Percentiles rank a stretch among this genome's conserved stretches.
phyloP scores from a whole-genome alignment of 2,329 filamentous ascomycete genomes.

The Diaporthe vexans region DNA sequence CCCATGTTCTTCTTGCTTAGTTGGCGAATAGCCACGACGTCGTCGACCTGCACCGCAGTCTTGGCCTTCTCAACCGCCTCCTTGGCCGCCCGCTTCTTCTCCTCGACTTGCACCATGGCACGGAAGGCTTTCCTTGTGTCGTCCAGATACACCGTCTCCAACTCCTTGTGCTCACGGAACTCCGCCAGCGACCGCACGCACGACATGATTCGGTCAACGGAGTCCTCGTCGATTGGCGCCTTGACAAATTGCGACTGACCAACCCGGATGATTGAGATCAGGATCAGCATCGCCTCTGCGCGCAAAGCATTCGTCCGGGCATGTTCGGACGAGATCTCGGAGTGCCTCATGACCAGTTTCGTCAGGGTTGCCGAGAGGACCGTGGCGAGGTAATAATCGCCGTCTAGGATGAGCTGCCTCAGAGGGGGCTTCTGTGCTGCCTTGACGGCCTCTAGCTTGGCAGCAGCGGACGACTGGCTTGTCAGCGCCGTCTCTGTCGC shows the following conservation, averaged over 20 bases:
- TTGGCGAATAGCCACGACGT: constrained; percentile 93
- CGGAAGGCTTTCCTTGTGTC: constrained; percentile 97
- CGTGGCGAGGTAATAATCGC: constrained; percentile 95
- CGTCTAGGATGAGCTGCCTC: constrained; percentile 93
- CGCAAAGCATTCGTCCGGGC: constrained; percentile 93
- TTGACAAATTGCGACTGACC: constrained; percentile 99
- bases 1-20: constrained; percentile 89
- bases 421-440: constrained; percentile 96
- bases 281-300: constrained; percentile 98
- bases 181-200: constrained; percentile 94
- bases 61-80: constrained; percentile 94
- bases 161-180: constrained; percentile 88
- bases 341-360: constrained; percentile 97
- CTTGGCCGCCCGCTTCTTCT: constrained; percentile 97
- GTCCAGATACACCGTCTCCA: constrained; percentile 92
- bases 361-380: constrained; percentile 97
- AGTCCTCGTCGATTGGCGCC: constrained; percentile 96
- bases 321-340: constrained; percentile 88
- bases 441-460: constrained; percentile 95
- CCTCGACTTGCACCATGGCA: constrained; percentile 96
- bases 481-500: constrained; percentile 97
- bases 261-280: constrained; percentile 98
- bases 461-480: constrained; percentile 89
- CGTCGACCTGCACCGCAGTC: constrained; percentile 94
- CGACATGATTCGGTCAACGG: constrained; percentile 98